phyloP scores from a whole-genome alignment of 148 eudicot genomes.

The Hydrangea macrophylla region DNA sequence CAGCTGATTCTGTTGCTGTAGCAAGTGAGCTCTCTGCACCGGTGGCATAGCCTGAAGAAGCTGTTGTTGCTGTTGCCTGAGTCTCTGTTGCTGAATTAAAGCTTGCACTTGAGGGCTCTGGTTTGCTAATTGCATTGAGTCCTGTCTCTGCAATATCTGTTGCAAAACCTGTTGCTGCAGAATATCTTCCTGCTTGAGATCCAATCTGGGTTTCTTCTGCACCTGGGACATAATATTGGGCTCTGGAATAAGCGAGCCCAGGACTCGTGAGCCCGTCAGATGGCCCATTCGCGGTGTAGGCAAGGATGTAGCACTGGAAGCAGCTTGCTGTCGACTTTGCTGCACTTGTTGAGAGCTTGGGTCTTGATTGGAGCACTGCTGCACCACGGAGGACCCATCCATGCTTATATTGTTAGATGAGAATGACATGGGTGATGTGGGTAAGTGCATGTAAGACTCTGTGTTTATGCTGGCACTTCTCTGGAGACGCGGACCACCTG shows the following conservation, averaged over 20 bases:
- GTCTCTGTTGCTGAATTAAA: slow-evolving; percentile 75
- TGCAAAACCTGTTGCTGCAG: slow-evolving; percentile 71
- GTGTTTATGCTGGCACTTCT: slow-evolving; percentile 78
- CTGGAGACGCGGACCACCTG: slow-evolving; percentile 72
- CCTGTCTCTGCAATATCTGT: slow-evolving; percentile 73
- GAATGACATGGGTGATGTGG: slow-evolving; percentile 90
- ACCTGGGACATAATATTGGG: slow-evolving; percentile 52
- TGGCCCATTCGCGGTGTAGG: slow-evolving; percentile 52
- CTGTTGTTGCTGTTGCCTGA: slow-evolving; percentile 73
- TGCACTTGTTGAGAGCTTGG: slow-evolving; percentile 40
- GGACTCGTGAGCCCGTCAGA: slow-evolving; percentile 42
- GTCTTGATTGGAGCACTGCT: slow-evolving; percentile 65
- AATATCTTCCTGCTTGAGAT: slow-evolving; percentile 81
- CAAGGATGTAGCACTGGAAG: slow-evolving; percentile 48
- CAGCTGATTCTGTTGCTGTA: slow-evolving; percentile 62
- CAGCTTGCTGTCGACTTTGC: slow-evolving; percentile 51
- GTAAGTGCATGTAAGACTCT: slow-evolving; percentile 63
- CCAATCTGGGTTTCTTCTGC: slow-evolving; percentile 85
- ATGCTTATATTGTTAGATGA: slow-evolving; percentile 83
- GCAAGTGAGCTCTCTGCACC: slow-evolving; percentile 58
- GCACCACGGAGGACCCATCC: slow-evolving; percentile 63
- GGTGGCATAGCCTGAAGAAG: slow-evolving; percentile 69
- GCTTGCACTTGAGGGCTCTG: slow-evolving; percentile 82
- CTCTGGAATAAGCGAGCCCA: slow-evolving; percentile 61
- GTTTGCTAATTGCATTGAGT: slow-evolving; percentile 61